Conservation (phyloP, 768 basidiomycete species). For the Lentinula guzmanii region DNA sequence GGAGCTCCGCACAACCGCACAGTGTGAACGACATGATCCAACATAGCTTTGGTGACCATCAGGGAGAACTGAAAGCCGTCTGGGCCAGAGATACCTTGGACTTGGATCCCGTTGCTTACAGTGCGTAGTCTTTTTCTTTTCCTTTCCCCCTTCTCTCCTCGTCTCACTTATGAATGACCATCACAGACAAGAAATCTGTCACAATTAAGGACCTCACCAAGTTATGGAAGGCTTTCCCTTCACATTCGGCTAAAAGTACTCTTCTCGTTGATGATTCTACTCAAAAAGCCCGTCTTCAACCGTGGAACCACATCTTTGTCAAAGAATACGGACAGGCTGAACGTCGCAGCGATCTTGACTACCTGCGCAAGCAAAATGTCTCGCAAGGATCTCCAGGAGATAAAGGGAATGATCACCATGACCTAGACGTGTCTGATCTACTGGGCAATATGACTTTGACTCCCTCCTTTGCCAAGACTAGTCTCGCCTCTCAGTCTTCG, state of each 20-base stretch:
- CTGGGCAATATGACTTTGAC: background rate
- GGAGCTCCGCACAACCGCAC: slow-evolving; percentile 83
- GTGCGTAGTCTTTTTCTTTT: slow-evolving; percentile 24
- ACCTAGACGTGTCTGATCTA: background rate
- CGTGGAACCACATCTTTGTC: slow-evolving; percentile 78
- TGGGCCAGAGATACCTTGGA: slow-evolving; percentile 52
- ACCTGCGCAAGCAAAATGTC: background rate
- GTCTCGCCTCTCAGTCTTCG: background rate
- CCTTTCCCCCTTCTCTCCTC: background rate
- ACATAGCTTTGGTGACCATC: slow-evolving; percentile 41
- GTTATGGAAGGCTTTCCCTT: slow-evolving; percentile 46
- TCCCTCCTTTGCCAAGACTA: background rate
- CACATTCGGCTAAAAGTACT: slow-evolving; percentile 39
- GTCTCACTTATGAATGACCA: background rate
- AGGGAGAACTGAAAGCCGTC: slow-evolving; percentile 22
- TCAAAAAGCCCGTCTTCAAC: slow-evolving; percentile 57
- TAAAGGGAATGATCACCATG: background rate
- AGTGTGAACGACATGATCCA: slow-evolving; percentile 74
- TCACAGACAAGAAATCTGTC: slow-evolving; percentile 33
- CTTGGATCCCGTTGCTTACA: slow-evolving; percentile 35
- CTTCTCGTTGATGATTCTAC: slow-evolving; percentile 53
- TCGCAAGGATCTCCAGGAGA: background rate
- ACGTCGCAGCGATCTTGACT: slow-evolving; percentile 22
- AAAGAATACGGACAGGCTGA: slow-evolving; percentile 51
- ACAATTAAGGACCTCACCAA: slow-evolving; percentile 76